Base-by-base conservation (phyloP, 345 rosid species). In the Eucalyptus melliodora region DNA sequence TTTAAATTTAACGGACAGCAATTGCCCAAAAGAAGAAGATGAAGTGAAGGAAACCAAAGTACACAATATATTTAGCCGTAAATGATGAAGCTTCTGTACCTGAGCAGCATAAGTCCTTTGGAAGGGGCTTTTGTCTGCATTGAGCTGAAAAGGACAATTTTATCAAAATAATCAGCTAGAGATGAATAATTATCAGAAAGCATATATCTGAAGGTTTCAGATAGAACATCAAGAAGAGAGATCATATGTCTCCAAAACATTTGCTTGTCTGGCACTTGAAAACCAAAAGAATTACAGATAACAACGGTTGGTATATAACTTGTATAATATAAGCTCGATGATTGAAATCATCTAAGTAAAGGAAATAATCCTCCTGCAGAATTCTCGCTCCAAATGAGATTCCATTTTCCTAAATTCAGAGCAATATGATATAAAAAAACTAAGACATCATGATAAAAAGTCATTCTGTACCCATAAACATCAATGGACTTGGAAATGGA, bases 41-140 rank as follows among this genome's bases (percentile, higher is more conserved):
- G 82, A 55, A 81, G n/a, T 69, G 53, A 85, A 34, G 31, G 44
- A 87, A 31, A 87, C 14, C 59, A 6, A 59, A 88, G 27, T 42
- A 40, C 6, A 10, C 60, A 34, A 21, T 40, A 72, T 37, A 37
- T 9, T 72, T 37, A 72, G 27, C 45, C 40, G n/a, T 51, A 17
- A 81, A 37, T 17, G n/a, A 53, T 5, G 4, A 62, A 6, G 17
- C 50, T 72, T 88, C 40, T 47, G 30, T 86, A 98, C 99, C 99
- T 98, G 98, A 89, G 97, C 93, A 87, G 99, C 99, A 92, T 97
- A 98, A 92, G 98, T 94, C 91, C 99, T 94, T 92, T 97, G 99
- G 92, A 98, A 98, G 6, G 98, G 99, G 80, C 99, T 98, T 94
- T 96, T 97, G 89, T 96, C 99, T 12, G 95, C 89, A 90, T 98